Conservation (phyloP, 306 rosid species). For the Arachis hypogaea region DNA sequence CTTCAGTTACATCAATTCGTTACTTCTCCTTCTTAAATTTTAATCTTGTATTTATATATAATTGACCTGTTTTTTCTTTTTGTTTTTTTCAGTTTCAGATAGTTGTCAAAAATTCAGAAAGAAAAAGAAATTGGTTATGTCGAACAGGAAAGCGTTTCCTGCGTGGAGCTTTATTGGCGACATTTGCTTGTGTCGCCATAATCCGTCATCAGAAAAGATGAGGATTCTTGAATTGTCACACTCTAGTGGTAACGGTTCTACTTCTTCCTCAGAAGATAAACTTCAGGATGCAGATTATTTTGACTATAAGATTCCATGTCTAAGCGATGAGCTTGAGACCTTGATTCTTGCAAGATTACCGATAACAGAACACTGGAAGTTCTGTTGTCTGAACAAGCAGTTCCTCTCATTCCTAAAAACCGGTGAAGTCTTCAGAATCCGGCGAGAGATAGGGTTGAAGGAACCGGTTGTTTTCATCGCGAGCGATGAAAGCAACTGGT, state of each 20-base stretch:
- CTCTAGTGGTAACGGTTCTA: slow-evolving; percentile 35
- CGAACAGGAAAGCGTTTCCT: slow-evolving; percentile 37
- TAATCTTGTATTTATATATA: slow-evolving; percentile 12
- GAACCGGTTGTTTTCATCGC: slow-evolving; percentile 68
- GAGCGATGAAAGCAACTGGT: slow-evolving; percentile 67
- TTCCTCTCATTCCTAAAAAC: slow-evolving; percentile 46
- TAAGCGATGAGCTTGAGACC: slow-evolving; percentile 73
- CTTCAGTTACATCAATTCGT: no score
- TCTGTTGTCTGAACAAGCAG: slow-evolving; percentile 57
- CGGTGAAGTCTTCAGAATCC: slow-evolving; percentile 68
- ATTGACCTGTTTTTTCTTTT: neutral
- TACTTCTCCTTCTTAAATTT: no score
- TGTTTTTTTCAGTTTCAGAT: neutral
- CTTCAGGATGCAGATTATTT: slow-evolving; percentile 87
- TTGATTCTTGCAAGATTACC: slow-evolving; percentile 73
- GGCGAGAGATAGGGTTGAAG: slow-evolving; percentile 58
- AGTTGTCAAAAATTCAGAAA: slow-evolving; percentile 21
- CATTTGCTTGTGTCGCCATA: slow-evolving; percentile 25
- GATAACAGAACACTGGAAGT: slow-evolving; percentile 58
- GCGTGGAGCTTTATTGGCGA: slow-evolving; percentile 23
- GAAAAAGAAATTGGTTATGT: slow-evolving; percentile 35
- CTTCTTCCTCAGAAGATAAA: slow-evolving; percentile 53
- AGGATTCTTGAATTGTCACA: slow-evolving; percentile 19
- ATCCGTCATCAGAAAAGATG: slow-evolving; percentile 30
- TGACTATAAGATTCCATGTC: slow-evolving; percentile 38